Evolutionary conservation across 768 basidiomycete species (phyloP), one percentile per base, ranked within the genome.

Genomic region (Tremella yokohamensis): DNA sequence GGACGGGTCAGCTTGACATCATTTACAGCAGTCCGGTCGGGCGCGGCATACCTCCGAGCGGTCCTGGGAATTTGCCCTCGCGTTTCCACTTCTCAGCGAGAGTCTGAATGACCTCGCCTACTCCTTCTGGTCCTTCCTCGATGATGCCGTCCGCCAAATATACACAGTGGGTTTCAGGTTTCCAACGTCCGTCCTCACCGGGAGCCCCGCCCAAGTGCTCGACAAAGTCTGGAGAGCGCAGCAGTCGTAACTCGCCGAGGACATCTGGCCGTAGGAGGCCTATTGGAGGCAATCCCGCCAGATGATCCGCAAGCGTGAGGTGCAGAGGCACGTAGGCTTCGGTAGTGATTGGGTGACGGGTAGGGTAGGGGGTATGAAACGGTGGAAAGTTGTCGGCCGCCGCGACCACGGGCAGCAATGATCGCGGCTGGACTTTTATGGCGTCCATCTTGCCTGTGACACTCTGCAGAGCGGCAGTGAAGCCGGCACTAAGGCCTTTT

Each of bases 141-240:
- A 66, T 49, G 1, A 72, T 61, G 52, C 64, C 64, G 7, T 71
- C 64, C 1, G 58, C 49, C 18, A 69, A 62, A 45, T 59, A 70
- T 66, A 77, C n/a, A 78, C 76, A 57, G 39, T 63, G 80, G 82
- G 85, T 8, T 79, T 62, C 81, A 83, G 85, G 2, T 79, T 56
- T 48, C 81, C 52, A 40, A 8, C 53, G 48, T 40, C 37, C 58
- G 78, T 29, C 68, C 68, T 22, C 75, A 60, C 34, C 71, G 77
- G 49, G 80, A 65, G 29, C 85, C 50, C 82, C 57, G 82, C 80
- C 44, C 89, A 79, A 53, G 88, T 73, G 54, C 87, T 85, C 47
- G 20, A 50, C 56, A 45, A 48, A 56, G 60, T 60, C 64, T 69
- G 20, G 40, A 13, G 34, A 56, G 25, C 50, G 64, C 57, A 26